These are phyloP conservation scores for Thraustotheca clavata DNA, from an alignment of 352 stramenopile genomes.

Conservation along the genomic window DNA sequence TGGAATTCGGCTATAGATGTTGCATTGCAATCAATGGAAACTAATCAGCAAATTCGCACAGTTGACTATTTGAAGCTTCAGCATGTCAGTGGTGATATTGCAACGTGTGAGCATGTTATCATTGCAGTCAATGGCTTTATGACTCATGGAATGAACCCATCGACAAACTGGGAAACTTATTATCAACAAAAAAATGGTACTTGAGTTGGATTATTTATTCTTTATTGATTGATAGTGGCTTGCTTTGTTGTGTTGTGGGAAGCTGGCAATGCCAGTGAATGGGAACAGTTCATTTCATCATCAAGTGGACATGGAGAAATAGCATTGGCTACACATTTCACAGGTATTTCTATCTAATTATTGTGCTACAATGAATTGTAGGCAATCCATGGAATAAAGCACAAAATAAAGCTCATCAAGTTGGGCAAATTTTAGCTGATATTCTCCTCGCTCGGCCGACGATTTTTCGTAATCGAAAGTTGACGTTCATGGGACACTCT, in stretches of 20 bases:
- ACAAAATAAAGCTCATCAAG: conserved; percentile 68
- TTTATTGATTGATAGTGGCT: conserved; percentile 23
- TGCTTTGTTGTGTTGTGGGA: conserved; percentile 70
- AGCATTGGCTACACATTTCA: conserved; percentile 57
- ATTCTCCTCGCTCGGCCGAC: conserved; percentile 45
- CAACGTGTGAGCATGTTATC: conserved; percentile 45
- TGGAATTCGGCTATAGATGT: conserved; percentile 69
- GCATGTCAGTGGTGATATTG: conserved; percentile 53
- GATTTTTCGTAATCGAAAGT: conserved; percentile 38
- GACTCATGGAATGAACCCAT: conserved; percentile 63
- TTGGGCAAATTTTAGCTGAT: conserved; percentile 60
- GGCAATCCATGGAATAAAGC: conserved; percentile 77
- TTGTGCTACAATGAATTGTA: neutral
- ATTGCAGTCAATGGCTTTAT: conserved; percentile 84
- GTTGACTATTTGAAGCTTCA: conserved; percentile 61
- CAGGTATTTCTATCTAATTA: conserved; percentile 18
- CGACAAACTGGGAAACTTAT: conserved; percentile 54
- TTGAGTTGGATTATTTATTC: neutral
- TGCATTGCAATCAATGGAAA: conserved; percentile 63
- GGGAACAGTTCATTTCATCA: conserved; percentile 78
- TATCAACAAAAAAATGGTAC: conserved; percentile 9
- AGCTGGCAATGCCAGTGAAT: conserved; percentile 54
- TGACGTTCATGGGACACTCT: conserved; percentile 73
- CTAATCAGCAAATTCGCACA: conserved; percentile 46
- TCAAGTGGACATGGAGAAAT: conserved; percentile 31